Evolutionary conservation across 1,139 yeast species (phyloP).

Genomic region (Pneumocystis murina): DNA sequence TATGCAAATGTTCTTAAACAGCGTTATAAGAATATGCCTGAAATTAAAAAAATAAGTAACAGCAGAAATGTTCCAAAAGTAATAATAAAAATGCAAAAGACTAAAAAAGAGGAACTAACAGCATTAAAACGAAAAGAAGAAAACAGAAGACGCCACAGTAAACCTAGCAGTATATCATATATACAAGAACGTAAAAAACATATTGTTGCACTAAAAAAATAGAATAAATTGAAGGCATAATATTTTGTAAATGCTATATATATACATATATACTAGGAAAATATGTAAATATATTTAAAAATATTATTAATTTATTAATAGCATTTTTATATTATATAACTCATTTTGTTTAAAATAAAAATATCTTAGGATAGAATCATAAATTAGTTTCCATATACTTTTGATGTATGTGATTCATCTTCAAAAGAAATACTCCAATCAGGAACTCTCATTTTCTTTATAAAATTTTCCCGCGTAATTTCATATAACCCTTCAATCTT

Average conservation of each 20-base stretch:
- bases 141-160: slow-evolving; percentile 49
- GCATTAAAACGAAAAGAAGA: slow-evolving; percentile 67
- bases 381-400: not conserved
- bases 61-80: slow-evolving; percentile 85
- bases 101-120: slow-evolving; percentile 57
- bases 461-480: not conserved
- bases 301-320: not conserved
- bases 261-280: not conserved
- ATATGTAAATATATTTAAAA: not conserved
- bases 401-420: not conserved
- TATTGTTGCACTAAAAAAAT: not conserved
- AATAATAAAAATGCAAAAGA: slow-evolving; percentile 76
- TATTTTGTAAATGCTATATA: not conserved
- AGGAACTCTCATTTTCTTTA: not conserved
- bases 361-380: not conserved
- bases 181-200: not conserved
- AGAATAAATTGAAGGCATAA: not conserved
- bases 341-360: not conserved
- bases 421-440: not conserved
- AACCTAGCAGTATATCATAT: not conserved
- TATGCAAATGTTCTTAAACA: slow-evolving; percentile 86
- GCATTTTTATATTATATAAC: not conserved
- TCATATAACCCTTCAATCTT: slow-evolving; percentile 1
- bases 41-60: slow-evolving; percentile 71
- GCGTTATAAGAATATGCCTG: slow-evolving; percentile 92